phyloP scores from a whole-genome alignment of 2,329 filamentous ascomycete genomes.

The Ceratocystis variospora region DNA sequence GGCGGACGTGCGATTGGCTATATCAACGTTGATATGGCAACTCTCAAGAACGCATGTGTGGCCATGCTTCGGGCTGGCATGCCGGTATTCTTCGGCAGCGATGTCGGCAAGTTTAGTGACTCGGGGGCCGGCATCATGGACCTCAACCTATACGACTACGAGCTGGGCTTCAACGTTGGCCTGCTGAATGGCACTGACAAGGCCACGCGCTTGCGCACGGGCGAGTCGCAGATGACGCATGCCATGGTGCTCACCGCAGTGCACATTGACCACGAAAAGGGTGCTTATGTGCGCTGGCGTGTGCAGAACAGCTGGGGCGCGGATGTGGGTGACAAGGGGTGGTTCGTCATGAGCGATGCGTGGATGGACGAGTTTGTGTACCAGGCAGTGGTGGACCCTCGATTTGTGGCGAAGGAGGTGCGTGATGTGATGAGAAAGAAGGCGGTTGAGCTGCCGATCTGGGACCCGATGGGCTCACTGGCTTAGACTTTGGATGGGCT shows the following conservation, averaged over 20 bases:
- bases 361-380: conserved; percentile 75
- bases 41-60: conserved; percentile 60
- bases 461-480: conserved; percentile 69
- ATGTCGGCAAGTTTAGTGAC: conserved; percentile 74
- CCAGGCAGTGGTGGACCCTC: conserved; percentile 70
- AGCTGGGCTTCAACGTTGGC: conserved; percentile 66
- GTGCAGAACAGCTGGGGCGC: conserved; percentile 80
- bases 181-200: conserved; percentile 58
- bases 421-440: conserved; percentile 56
- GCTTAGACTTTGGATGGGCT: conserved; percentile 32
- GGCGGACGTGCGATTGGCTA: conserved; percentile 65
- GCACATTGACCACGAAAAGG: conserved; percentile 51
- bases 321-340: conserved; percentile 57
- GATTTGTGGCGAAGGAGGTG: conserved; percentile 50
- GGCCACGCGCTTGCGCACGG: conserved; percentile 55
- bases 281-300: conserved; percentile 60
- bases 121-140: conserved; percentile 63
- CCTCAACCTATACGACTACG: conserved; percentile 59
- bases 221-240: conserved; percentile 76
- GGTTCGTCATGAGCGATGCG: conserved; percentile 76
- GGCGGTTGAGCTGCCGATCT: conserved; percentile 57
- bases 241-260: conserved; percentile 86
- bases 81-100: conserved; percentile 78
- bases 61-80: conserved; percentile 64
- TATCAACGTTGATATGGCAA: conserved; percentile 62